phyloP scores from a whole-genome alignment of 176 grass and related monocot species.

The Neostapfia colusana region DNA sequence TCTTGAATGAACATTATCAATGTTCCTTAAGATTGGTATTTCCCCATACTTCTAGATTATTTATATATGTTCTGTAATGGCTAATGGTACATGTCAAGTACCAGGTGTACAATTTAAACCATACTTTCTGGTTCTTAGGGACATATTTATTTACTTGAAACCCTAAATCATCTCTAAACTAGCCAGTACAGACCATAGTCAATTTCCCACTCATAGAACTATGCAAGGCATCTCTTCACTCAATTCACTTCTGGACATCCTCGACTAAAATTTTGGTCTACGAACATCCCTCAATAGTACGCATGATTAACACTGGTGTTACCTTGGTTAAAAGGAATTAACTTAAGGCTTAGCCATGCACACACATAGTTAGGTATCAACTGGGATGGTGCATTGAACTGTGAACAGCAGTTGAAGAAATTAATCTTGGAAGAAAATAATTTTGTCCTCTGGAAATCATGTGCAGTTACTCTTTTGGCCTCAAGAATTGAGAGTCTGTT shows the following conservation, averaged over 20 bases:
- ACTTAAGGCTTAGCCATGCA: neutral
- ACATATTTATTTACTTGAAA: neutral
- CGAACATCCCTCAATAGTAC: neutral
- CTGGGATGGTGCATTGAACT: neutral
- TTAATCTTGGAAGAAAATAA: neutral
- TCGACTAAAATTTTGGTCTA: neutral
- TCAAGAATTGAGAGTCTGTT: neutral
- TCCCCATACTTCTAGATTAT: neutral
- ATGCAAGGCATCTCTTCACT: neutral
- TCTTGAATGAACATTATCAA: neutral
- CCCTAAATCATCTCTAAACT: neutral
- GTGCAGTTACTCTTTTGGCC: neutral
- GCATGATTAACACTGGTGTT: neutral
- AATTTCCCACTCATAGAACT: neutral
- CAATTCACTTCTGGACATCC: neutral
- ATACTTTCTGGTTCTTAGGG: neutral
- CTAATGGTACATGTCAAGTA: neutral
- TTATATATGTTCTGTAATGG: neutral
- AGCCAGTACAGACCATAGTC: neutral
- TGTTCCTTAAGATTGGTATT: slow-evolving; percentile 10
- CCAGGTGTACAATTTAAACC: neutral
- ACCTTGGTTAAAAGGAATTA: neutral
- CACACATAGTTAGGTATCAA: neutral
- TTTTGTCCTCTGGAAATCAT: neutral
- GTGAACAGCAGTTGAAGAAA: neutral